A percentile compares a stretch with the other conserved stretches of the same genome.
phyloP scores from a whole-genome alignment of 169 alveolate species.

The Plasmodium falciparum region DNA sequence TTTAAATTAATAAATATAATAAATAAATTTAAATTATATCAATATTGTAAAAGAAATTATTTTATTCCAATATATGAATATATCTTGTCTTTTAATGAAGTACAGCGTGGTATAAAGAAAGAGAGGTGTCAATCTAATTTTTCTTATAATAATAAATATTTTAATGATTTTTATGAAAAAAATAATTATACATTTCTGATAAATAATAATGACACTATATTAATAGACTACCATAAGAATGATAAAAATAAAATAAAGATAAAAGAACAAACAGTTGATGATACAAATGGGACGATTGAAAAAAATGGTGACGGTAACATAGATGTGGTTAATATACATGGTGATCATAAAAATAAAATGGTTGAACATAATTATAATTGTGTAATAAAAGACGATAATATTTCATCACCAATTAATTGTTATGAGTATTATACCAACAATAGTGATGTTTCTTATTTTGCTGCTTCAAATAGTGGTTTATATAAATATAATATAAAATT shows the following conservation, averaged over 20 bases:
- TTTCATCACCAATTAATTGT: neutral
- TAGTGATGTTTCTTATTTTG: neutral
- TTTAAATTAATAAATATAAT: slow-evolving; percentile 56
- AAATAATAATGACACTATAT: slow-evolving; percentile 27
- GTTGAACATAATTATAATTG: neutral
- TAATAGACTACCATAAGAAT: slow-evolving; percentile 5
- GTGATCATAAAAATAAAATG: too few species aligned
- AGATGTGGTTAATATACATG: too few species aligned
- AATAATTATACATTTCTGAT: slow-evolving; percentile 41
- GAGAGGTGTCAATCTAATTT: neutral
- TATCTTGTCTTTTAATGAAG: slow-evolving; percentile 12
- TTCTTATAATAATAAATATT: neutral
- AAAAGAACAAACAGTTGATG: neutral
- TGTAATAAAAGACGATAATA: neutral
- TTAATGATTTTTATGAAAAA: neutral
- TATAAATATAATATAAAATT: slow-evolving; percentile 15
- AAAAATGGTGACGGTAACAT: neutral
- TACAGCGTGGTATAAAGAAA: neutral
- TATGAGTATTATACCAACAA: neutral
- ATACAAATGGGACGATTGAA: neutral
- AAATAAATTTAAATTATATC: slow-evolving; percentile 60
- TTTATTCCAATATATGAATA: slow-evolving; percentile 47
- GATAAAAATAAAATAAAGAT: neutral
- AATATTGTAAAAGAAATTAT: slow-evolving; percentile 47
- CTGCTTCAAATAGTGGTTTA: neutral